phyloP scores from a whole-genome alignment of 2,329 filamentous ascomycete genomes.

The Aspergillus fumigatiaffinis region DNA sequence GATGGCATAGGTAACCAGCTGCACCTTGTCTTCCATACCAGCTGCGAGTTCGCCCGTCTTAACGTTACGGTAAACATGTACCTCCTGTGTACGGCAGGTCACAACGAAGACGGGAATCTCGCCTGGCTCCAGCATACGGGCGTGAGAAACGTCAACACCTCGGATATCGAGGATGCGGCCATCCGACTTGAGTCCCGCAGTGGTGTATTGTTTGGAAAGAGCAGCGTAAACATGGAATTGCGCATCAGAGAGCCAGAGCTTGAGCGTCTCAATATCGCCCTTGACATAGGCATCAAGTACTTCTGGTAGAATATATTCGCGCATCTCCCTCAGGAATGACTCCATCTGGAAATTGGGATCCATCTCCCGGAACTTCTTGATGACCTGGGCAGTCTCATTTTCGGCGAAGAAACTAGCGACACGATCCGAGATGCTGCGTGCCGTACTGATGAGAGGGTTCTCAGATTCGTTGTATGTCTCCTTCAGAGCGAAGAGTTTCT shows the following conservation, averaged over 20 bases:
- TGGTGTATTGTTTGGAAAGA: conserved; percentile 93
- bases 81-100: conserved; percentile 93
- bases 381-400: conserved; percentile 95
- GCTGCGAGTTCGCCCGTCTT: conserved; percentile 87
- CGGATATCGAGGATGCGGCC: conserved; percentile 93
- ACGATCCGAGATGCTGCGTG: conserved; percentile 87
- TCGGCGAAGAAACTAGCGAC: conserved; percentile 96
- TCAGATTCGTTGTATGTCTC: conserved; percentile 92
- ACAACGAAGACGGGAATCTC: conserved; percentile 86
- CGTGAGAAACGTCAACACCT: conserved; percentile 69
- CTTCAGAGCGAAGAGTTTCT: conserved; percentile 82
- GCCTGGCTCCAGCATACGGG: conserved; percentile 46
- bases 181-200: conserved; percentile 88
- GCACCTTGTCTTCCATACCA: conserved; percentile 98
- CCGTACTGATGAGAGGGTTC: conserved; percentile 89
- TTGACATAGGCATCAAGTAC: conserved; percentile 98
- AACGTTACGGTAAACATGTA: conserved; percentile 91
- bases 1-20: conserved; percentile 96
- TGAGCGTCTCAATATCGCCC: conserved; percentile 84
- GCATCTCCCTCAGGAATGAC: conserved; percentile 88
- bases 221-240: conserved; percentile 97
- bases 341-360: conserved; percentile 93
- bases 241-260: conserved; percentile 91
- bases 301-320: conserved; percentile 96
- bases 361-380: conserved; percentile 96